Evolutionary conservation across 108 stramenopile species (phyloP).

Genomic region (Cyclotella choctawhatcheeana): DNA sequence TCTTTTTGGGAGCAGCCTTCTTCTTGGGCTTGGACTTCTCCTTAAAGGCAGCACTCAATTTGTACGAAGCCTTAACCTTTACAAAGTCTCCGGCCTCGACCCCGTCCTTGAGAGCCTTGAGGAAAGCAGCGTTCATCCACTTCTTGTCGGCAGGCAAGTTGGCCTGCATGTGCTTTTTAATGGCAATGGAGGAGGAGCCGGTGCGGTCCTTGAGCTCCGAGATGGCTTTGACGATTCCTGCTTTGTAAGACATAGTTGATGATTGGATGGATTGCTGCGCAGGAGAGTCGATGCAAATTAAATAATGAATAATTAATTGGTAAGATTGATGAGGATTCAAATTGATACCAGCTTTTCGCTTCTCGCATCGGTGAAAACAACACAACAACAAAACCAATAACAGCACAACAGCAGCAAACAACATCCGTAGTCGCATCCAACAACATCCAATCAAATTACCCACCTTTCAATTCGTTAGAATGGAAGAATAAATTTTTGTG

Average conservation of each 20-base stretch:
- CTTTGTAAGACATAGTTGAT: constrained; percentile 14
- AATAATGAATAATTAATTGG: no score
- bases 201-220: constrained; percentile 8
- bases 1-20: constrained; percentile 6
- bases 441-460: no score
- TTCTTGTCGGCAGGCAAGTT: constrained; percentile 9
- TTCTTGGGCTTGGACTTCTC: not conserved
- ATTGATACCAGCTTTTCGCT: no score
- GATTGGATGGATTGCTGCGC: no score
- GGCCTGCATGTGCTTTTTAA: constrained; percentile 16
- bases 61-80: constrained; percentile 1
- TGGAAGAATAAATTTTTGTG: no score
- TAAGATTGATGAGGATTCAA: no score
- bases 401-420: no score
- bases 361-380: no score
- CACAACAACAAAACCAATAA: no score
- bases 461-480: no score
- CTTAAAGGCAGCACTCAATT: constrained; percentile 3
- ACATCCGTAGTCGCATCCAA: no score
- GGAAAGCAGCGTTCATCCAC: constrained; percentile 7
- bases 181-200: constrained; percentile 6
- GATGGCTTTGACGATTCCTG: constrained; percentile 17
- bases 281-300: no score
- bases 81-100: not conserved
- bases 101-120: constrained; percentile 12